Evolutionary conservation across 2,329 filamentous ascomycete genomes (phyloP), one percentile per base, ranked within the genome.

Genomic region (Parasarocladium wereldwijsianum): DNA sequence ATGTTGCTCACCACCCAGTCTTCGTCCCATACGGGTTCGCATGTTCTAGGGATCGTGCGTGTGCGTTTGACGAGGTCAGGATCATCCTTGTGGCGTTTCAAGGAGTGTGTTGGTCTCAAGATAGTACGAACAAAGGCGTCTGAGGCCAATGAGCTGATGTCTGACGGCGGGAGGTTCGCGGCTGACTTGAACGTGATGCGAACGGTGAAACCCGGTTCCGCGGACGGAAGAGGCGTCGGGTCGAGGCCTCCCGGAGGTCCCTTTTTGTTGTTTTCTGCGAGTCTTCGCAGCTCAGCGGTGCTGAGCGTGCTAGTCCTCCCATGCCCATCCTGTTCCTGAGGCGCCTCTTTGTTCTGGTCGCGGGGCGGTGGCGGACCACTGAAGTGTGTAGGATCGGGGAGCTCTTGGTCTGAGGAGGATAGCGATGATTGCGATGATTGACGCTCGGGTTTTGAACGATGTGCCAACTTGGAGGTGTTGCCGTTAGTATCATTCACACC

Each of bases 1-100:
- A 94, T 67, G 41, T 93, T 92, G 36, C 82, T 83, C 15, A 96
- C 77, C 14, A 84, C 65, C 87, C 87, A 96, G 36, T 83, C 69
- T 21, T 76, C 71, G 27, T 93, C 66, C 87, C 87, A 96, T 27
- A 60, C 62, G 0, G 87, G 86, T 42, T 86, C 69, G 2, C 72
- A 76, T 23, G 67, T 76, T 39, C 66, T 70, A 34, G 79, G 70
- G 19, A 86, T 55, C 0, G 87, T 94, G 1, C 66, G 71, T 0
- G 84, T 93, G 26, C 87, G 74, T 47, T 81, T 70, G 14, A 62
- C 62, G 18, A 93, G 57, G 14, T 72, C 65, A 0, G 85, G 80
- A 45, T 94, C 85, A 46, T 93, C 82, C 50, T 87, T 87, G 55
- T 93, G 84, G 20, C 84, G 63, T 41, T 70, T 75, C 34, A 94